Evolutionary conservation across 2,329 filamentous ascomycete species (phyloP).

Genomic region (Aspergillus sp.): DNA sequence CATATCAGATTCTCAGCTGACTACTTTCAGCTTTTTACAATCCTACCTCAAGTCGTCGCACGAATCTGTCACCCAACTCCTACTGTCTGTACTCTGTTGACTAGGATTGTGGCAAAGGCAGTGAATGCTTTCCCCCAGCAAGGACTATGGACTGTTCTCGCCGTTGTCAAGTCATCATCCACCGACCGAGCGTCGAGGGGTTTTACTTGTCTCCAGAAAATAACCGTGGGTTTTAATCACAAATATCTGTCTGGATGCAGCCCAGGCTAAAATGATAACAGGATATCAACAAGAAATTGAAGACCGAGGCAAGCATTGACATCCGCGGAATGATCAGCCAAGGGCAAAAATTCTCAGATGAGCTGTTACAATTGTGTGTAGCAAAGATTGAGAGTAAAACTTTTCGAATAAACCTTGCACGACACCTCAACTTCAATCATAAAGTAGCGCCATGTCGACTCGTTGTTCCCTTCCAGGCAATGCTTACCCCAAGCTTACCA

Average conservation of each 20-base stretch:
- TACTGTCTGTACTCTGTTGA: constrained; percentile 73
- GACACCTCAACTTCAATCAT: constrained; percentile 79
- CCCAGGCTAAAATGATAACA: constrained; percentile 24
- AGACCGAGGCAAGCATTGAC: constrained; percentile 51
- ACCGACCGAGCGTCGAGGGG: constrained; percentile 64
- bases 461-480: constrained; percentile 85
- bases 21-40: constrained; percentile 50
- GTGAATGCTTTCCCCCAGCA: constrained; percentile 85
- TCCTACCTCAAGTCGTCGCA: constrained; percentile 91
- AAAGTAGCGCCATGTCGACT: constrained; percentile 78
- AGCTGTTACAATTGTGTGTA: constrained; percentile 77
- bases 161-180: constrained; percentile 78
- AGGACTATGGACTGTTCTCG: constrained; percentile 85
- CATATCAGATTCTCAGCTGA: constrained; percentile 18
- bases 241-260: background rate
- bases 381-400: constrained; percentile 71
- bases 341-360: constrained; percentile 80
- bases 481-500: constrained; percentile 79
- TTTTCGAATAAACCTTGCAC: constrained; percentile 71
- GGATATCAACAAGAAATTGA: constrained; percentile 54
- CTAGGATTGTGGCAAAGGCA: constrained; percentile 81
- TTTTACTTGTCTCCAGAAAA: constrained; percentile 41
- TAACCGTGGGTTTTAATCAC: constrained; percentile 30
- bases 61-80: constrained; percentile 84
- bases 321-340: constrained; percentile 70